Percentiles rank a stretch among this genome's conserved stretches.
These are phyloP conservation scores for Rhizoclosmatium sp. DNA, from an alignment of 192 early-diverging fungal species.

Conservation along the genomic window DNA sequence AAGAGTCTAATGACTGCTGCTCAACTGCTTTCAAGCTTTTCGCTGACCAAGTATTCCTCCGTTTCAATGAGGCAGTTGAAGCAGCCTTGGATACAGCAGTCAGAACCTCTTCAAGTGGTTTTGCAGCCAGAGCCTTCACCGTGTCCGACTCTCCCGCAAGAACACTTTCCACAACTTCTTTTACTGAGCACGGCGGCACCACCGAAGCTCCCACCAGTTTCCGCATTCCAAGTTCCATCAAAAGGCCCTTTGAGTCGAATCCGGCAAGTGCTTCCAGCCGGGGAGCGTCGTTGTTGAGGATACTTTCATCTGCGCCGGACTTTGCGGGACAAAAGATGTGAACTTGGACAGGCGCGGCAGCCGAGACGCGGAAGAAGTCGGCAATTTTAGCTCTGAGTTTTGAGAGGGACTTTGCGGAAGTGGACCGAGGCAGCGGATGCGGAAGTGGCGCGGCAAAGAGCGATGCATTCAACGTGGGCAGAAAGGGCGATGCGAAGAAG, in stretches of 20 bases:
- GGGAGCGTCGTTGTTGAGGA: background rate
- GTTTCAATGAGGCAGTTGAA: background rate
- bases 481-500: background rate
- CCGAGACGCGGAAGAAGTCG: background rate
- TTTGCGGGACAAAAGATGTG: background rate
- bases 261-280: background rate
- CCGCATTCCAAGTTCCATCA: background rate
- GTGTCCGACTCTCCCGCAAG: background rate
- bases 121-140: background rate
- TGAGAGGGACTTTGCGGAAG: background rate
- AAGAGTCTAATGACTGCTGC: background rate
- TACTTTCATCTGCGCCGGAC: background rate
- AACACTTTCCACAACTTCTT: background rate
- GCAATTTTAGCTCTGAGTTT: background rate
- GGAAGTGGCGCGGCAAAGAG: slow-evolving; percentile 7
- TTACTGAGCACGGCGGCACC: background rate
- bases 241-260: background rate
- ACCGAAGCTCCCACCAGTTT: background rate
- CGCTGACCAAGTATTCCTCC: background rate
- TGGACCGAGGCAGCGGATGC: slow-evolving; percentile 3
- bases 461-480: slow-evolving; percentile 11
- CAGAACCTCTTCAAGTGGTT: background rate
- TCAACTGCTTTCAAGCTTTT: background rate
- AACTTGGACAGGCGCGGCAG: background rate
- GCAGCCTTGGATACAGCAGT: background rate